These are phyloP conservation scores for Ceratobasidium sp. DNA, from an alignment of 1,284 basidiomycete species.

Conservation along the genomic window DNA sequence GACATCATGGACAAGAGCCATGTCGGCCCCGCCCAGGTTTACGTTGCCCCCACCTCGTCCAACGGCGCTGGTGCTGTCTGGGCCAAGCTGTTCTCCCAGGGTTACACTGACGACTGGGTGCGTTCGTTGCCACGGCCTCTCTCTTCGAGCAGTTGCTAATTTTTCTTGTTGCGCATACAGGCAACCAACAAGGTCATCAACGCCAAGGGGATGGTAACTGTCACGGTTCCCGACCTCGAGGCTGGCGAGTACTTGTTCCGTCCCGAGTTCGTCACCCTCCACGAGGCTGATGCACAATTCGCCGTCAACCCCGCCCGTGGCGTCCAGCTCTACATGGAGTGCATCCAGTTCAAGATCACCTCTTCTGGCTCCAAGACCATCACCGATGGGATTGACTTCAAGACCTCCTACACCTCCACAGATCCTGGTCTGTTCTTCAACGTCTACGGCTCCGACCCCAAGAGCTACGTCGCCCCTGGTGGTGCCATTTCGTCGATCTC, in stretches of 20 bases:
- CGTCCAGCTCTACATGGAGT: constrained; percentile 37
- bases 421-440: constrained; percentile 26
- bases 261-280: constrained; percentile 40
- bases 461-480: constrained; percentile 28
- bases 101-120: constrained; percentile 24
- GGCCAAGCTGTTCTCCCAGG: constrained; percentile 37
- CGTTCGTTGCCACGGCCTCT: not conserved
- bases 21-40: constrained; percentile 39
- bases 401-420: constrained; percentile 14
- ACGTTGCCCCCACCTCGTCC: constrained; percentile 37
- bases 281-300: constrained; percentile 38
- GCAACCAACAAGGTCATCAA: constrained; percentile 39
- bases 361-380: constrained; percentile 16
- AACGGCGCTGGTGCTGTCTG: constrained; percentile 36
- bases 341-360: constrained; percentile 35
- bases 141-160: not conserved
- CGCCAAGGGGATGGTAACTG: constrained; percentile 29
- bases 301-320: constrained; percentile 30
- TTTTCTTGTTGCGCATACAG: constrained; percentile 12
- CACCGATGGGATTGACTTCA: constrained; percentile 15
- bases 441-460: constrained; percentile 7
- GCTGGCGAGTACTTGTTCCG: constrained; percentile 40
- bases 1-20: constrained; percentile 40
- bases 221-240: constrained; percentile 38
- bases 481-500: constrained; percentile 21